A percentile compares a stretch with the other conserved stretches of the same genome.
phyloP scores from a whole-genome alignment of 768 basidiomycete genomes.

The Podaxis sp. region DNA sequence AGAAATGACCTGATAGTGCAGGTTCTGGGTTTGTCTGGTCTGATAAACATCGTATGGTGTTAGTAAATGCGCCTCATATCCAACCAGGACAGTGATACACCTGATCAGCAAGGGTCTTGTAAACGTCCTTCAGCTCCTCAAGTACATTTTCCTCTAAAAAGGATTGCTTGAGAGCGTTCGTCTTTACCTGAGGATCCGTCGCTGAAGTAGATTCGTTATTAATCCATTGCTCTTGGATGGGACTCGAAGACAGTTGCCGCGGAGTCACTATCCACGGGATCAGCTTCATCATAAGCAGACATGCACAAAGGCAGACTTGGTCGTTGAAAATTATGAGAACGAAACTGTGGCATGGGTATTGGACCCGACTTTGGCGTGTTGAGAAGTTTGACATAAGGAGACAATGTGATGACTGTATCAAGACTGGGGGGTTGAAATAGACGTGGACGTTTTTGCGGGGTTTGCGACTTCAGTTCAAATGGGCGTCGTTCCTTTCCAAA shows the following conservation, averaged over 20 bases:
- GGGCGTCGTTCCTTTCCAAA: not conserved
- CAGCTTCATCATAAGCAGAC: not conserved
- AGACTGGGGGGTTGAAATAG: not conserved
- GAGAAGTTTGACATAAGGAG: conserved; percentile 7
- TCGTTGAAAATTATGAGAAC: not conserved
- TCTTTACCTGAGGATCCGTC: not conserved
- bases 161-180: not conserved
- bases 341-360: not conserved
- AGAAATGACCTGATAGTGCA: conserved; percentile 11
- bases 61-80: conserved; percentile 1
- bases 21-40: conserved; percentile 1
- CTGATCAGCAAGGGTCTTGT: conserved; percentile 5
- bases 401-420: not conserved
- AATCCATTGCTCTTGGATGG: not conserved
- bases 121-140: conserved; percentile 6
- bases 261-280: not conserved
- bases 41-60: not conserved
- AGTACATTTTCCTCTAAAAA: not conserved
- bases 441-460: not conserved
- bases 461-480: not conserved
- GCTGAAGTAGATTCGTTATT: not conserved
- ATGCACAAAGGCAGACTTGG: conserved; percentile 5
- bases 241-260: not conserved
- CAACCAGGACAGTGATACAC: not conserved
- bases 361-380: not conserved